These are phyloP conservation scores for Striga hermonthica DNA, from an alignment of 305 asterid species.

Conservation along the genomic window DNA sequence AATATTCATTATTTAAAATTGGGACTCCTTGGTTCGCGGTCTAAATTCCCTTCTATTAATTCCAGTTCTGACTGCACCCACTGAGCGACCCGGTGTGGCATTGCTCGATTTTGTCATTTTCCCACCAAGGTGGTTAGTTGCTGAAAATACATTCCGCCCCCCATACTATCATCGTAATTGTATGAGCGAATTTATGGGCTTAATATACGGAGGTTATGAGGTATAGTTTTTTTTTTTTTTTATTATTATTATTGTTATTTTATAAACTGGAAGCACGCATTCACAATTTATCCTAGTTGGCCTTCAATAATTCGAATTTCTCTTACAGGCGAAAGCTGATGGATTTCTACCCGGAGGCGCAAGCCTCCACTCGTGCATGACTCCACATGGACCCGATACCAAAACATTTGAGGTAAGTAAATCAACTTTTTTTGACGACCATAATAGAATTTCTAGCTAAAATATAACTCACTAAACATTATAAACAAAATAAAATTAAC, in stretches of 20 bases:
- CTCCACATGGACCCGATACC: constrained; percentile 97
- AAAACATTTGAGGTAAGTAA: constrained; percentile 76
- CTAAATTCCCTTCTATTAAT: constrained; percentile 25
- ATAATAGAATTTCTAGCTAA: neutral
- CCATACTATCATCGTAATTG: constrained; percentile 97
- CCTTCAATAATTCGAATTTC: constrained; percentile 12
- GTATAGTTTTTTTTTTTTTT: constrained; percentile 33
- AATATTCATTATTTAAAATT: no score
- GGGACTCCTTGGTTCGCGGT: no score
- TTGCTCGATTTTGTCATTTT: constrained; percentile 95
- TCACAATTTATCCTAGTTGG: constrained; percentile 14
- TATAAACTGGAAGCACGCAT: neutral
- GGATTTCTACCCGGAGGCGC: constrained; percentile 98
- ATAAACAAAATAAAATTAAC: neutral
- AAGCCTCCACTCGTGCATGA: constrained; percentile 98
- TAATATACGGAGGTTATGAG: constrained; percentile 87
- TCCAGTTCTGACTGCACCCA: constrained; percentile 96
- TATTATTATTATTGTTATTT: neutral
- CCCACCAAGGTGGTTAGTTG: constrained; percentile 96
- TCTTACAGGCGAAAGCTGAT: constrained; percentile 89
- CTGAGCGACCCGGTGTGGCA: constrained; percentile 87
- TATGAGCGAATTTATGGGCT: constrained; percentile 98
- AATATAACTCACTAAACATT: neutral
- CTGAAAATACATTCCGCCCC: constrained; percentile 96
- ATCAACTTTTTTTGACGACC: neutral